Evolutionary conservation across 768 basidiomycete genomes (phyloP).

Genomic region (Sporobolomyces roseus): DNA sequence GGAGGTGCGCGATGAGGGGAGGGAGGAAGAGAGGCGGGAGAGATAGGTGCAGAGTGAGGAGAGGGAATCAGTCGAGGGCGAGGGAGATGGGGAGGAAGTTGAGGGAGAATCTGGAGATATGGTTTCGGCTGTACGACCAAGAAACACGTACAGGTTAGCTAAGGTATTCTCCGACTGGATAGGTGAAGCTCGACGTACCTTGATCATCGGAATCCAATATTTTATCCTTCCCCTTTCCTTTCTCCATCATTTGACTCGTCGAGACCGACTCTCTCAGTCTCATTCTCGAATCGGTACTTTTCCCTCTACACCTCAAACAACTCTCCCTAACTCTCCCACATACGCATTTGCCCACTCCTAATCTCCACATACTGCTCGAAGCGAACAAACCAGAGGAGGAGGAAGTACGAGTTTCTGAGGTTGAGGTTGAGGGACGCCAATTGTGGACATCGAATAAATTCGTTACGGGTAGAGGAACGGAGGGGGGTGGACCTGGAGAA

Average conservation of each 20-base stretch:
- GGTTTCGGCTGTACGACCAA: too few species aligned
- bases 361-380: too few species aligned
- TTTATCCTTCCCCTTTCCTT: neutral
- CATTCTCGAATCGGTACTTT: neutral
- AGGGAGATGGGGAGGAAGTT: neutral
- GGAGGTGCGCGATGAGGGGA: constrained; percentile 8
- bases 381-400: too few species aligned
- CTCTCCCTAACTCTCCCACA: constrained; percentile 20
- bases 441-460: too few species aligned
- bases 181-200: neutral
- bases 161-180: too few species aligned
- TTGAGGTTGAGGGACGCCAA: too few species aligned
- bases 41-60: neutral
- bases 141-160: too few species aligned
- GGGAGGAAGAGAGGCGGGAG: neutral
- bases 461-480: neutral
- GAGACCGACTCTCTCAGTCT: neutral
- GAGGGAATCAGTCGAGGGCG: neutral
- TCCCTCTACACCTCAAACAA: constrained; percentile 14
- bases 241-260: neutral
- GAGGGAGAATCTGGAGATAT: neutral
- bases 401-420: too few species aligned
- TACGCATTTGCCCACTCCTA: too few species aligned
- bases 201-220: neutral
- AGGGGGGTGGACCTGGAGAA: neutral